Percentiles rank a stretch among this genome's conserved stretches.
These are phyloP conservation scores for Miscanthus lutarioriparius DNA, from an alignment of 176 grass and related monocot genomes.

Conservation along the genomic window DNA sequence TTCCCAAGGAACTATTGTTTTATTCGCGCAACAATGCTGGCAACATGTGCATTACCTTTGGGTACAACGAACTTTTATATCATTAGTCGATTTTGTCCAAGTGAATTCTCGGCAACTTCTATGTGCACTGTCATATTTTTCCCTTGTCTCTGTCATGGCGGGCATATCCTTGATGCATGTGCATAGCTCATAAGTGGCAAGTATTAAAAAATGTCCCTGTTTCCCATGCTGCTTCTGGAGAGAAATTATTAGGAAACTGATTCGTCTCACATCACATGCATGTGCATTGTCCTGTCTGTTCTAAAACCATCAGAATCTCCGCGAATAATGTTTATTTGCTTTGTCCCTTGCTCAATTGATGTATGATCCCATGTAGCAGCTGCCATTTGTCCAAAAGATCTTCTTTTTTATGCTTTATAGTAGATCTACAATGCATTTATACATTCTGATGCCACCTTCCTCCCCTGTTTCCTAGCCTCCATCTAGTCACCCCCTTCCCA, in stretches of 20 bases:
- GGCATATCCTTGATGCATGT: conserved; percentile 39
- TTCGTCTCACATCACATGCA: conserved; percentile 44
- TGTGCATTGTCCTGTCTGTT: conserved; percentile 59
- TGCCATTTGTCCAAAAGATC: conserved; percentile 6
- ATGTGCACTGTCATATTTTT: conserved; percentile 19
- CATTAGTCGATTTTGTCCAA: neutral
- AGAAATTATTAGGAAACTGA: conserved; percentile 43
- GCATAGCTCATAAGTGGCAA: conserved; percentile 40
- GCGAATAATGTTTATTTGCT: conserved; percentile 32
- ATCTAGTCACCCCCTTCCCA: conserved; percentile 23
- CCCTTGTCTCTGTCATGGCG: conserved; percentile 28
- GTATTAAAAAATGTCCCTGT: conserved; percentile 39
- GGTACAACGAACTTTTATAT: neutral
- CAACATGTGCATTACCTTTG: neutral
- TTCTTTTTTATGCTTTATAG: conserved; percentile 24
- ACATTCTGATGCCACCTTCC: conserved; percentile 4
- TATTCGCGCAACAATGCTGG: neutral
- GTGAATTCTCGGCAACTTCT: conserved; percentile 37
- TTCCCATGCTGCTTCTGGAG: conserved; percentile 46
- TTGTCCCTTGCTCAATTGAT: conserved; percentile 32
- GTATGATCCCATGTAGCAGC: conserved; percentile 43
- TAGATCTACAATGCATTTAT: conserved; percentile 20
- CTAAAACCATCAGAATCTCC: conserved; percentile 53
- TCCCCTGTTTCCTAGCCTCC: conserved; percentile 21
- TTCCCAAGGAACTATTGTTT: neutral